Evolutionary conservation across 305 asterid species (phyloP).

Genomic region (Coffea humblotiana): DNA sequence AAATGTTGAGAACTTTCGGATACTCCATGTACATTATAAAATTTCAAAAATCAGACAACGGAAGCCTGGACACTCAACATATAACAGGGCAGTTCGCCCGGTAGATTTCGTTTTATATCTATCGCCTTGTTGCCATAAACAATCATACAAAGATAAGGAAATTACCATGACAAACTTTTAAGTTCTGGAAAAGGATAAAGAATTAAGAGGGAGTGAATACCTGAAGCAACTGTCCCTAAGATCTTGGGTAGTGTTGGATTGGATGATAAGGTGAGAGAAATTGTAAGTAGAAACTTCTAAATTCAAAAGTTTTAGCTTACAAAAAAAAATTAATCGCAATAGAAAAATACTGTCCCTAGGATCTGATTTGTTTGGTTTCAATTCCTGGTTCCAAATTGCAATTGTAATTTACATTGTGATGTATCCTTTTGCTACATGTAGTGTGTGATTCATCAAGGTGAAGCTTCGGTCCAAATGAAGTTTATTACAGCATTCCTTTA

Average conservation of each 20-base stretch:
- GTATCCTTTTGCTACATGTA: background rate
- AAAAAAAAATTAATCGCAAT: too few species aligned
- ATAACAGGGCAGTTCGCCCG: background rate
- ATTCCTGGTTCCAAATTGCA: background rate
- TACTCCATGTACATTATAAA: background rate
- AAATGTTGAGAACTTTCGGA: conserved; percentile 38
- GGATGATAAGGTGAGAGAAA: too few species aligned
- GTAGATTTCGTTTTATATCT: background rate
- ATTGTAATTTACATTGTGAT: background rate
- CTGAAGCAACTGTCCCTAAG: background rate
- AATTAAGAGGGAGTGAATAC: too few species aligned
- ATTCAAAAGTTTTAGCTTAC: too few species aligned
- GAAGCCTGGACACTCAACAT: background rate
- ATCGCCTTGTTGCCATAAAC: background rate
- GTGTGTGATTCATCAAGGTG: background rate
- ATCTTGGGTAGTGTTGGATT: too few species aligned
- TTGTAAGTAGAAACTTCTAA: too few species aligned
- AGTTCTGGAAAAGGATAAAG: background rate
- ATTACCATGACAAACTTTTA: background rate
- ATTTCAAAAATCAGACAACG: background rate
- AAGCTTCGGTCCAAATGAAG: background rate
- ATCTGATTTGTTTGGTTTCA: too few species aligned
- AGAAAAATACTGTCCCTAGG: background rate
- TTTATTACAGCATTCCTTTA: too few species aligned
- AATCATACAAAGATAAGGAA: background rate